phyloP scores from a whole-genome alignment of 345 rosid species.

The Euphorbia peplus region DNA sequence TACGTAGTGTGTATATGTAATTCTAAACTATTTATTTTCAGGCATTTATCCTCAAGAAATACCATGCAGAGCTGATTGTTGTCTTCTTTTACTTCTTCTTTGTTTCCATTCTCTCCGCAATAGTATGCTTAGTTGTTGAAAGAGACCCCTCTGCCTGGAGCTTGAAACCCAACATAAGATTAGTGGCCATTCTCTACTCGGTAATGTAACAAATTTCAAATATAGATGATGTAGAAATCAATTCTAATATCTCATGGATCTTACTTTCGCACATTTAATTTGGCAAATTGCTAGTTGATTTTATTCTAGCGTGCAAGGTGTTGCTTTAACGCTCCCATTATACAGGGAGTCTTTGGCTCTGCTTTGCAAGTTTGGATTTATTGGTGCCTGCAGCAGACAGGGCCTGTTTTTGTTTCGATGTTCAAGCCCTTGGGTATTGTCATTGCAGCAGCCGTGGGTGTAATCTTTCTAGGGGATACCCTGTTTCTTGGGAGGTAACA shows the following conservation, averaged over 20 bases:
- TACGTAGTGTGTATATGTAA: neutral
- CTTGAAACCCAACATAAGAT: conserved; percentile 24
- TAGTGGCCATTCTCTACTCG: conserved; percentile 27
- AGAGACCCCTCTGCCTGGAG: conserved; percentile 42
- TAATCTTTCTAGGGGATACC: conserved; percentile 44
- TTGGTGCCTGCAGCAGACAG: conserved; percentile 57
- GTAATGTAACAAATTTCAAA: conserved; percentile 14
- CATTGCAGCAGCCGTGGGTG: conserved; percentile 47
- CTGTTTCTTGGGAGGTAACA: conserved; percentile 61
- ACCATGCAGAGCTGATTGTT: conserved; percentile 32
- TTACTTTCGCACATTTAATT: conserved; percentile 4
- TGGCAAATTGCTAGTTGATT: neutral
- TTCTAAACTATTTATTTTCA: conserved; percentile 16
- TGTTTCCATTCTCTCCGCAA: conserved; percentile 24
- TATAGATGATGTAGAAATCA: neutral
- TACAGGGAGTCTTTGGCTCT: conserved; percentile 46
- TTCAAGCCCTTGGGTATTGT: conserved; percentile 65
- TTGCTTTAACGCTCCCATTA: conserved; percentile 1
- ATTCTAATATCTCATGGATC: too few species aligned
- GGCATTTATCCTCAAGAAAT: conserved; percentile 29
- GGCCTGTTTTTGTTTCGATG: conserved; percentile 66
- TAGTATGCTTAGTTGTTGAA: conserved; percentile 28
- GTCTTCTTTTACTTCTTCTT: conserved; percentile 22
- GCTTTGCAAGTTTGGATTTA: conserved; percentile 57
- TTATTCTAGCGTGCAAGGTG: neutral